Evolutionary conservation across 257 asterid species (phyloP).

Genomic region (Lycium barbarum): DNA sequence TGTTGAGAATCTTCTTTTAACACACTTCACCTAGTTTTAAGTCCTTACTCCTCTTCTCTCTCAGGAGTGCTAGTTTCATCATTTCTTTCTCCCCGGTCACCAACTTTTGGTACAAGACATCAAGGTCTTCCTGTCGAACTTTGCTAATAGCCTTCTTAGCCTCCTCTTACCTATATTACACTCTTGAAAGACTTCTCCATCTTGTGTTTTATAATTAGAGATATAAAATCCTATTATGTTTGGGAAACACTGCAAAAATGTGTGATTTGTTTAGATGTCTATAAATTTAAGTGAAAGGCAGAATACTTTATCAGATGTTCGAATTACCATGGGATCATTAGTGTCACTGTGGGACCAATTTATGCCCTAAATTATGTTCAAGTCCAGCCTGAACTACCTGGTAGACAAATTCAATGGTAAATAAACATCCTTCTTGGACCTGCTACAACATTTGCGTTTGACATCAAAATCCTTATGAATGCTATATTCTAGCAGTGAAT

Average conservation of each 20-base stretch:
- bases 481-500: no score
- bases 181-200: not conserved
- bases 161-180: not conserved
- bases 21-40: slow-evolving; percentile 18
- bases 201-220: not conserved
- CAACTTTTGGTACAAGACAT: not conserved
- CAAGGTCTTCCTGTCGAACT: not conserved
- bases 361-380: no score
- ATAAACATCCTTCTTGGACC: no score
- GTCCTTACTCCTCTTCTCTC: not conserved
- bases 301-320: no score
- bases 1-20: not conserved
- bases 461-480: no score
- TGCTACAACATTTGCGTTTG: no score
- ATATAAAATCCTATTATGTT: not conserved
- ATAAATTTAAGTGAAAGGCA: no score
- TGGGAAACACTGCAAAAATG: not conserved
- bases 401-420: no score
- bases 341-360: no score
- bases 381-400: no score
- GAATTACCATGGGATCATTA: not conserved
- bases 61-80: not conserved
- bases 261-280: no score
- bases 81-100: not conserved
- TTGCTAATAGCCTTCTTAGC: not conserved